Conservation (phyloP, 345 rosid genomes). For the Syzygium oleosum region DNA sequence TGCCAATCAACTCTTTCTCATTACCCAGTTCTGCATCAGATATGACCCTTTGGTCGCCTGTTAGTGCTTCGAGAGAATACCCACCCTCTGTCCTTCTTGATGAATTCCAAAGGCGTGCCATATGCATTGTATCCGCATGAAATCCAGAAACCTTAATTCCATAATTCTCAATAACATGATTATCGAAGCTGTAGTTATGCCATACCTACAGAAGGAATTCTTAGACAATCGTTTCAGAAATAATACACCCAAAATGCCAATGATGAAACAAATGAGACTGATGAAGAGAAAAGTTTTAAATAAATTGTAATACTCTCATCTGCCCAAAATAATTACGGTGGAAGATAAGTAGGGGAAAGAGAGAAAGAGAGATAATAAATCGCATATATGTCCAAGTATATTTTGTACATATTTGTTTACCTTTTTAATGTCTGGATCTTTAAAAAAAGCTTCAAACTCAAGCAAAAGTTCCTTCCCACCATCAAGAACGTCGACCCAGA, state of each 20-base stretch:
- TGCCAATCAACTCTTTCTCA: constrained; percentile 60
- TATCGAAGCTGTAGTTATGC: constrained; percentile 98
- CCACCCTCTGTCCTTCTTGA: constrained; percentile 76
- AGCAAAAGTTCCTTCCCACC: constrained; percentile 56
- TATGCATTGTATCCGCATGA: constrained; percentile 98
- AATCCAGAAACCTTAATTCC: constrained; percentile 75
- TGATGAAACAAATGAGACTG: not conserved
- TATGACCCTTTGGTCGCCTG: constrained; percentile 59
- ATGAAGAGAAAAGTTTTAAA: not conserved
- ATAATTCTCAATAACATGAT: constrained; percentile 73
- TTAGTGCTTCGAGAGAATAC: constrained; percentile 94
- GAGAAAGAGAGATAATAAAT: not conserved
- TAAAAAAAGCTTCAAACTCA: constrained; percentile 67
- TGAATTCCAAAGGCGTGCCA: constrained; percentile 96
- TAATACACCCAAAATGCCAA: not conserved
- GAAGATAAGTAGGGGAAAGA: not conserved
- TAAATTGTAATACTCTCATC: not conserved
- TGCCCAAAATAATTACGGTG: not conserved
- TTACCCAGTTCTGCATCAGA: constrained; percentile 20
- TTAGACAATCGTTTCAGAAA: not conserved
- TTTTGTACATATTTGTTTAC: constrained; percentile 13
- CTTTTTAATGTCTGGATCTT: constrained; percentile 62
- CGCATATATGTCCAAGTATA: not conserved
- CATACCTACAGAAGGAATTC: constrained; percentile 53
- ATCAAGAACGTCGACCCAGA: constrained; percentile 96